A percentile compares a stretch with the other conserved stretches of the same genome.
phyloP scores from a whole-genome alignment of 129 eudicot species.

The Saposhnikovia divaricata region DNA sequence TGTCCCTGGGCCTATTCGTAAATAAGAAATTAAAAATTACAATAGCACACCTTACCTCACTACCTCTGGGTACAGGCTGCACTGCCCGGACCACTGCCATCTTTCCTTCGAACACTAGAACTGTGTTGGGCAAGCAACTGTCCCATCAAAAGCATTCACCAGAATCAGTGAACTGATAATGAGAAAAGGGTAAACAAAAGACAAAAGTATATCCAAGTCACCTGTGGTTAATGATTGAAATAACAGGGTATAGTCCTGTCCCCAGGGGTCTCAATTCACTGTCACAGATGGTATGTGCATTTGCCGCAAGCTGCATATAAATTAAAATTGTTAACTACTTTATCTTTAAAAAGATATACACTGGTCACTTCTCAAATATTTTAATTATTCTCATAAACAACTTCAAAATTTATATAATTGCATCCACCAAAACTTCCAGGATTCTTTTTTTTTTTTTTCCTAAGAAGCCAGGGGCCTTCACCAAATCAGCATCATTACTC shows the following conservation, averaged over 20 bases:
- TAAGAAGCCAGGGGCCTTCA: neutral
- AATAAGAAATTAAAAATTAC: neutral
- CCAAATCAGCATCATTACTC: neutral
- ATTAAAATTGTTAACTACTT: neutral
- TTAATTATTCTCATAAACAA: neutral
- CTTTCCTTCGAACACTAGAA: conserved; percentile 84
- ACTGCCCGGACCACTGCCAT: conserved; percentile 77
- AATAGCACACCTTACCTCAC: conserved; percentile 56
- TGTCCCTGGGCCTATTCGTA: neutral
- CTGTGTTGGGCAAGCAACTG: conserved; percentile 92
- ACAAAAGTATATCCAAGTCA: conserved; percentile 12
- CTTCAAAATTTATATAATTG: neutral
- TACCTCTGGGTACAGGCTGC: conserved; percentile 75
- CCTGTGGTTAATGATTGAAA: conserved; percentile 95
- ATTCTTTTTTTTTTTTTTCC: neutral
- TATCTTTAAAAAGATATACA: neutral
- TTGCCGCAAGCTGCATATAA: conserved; percentile 77
- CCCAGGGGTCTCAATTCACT: conserved; percentile 87
- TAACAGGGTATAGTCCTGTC: conserved; percentile 79
- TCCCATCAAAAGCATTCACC: conserved; percentile 23
- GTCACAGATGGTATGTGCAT: conserved; percentile 90
- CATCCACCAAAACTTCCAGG: neutral
- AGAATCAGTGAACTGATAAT: conserved; percentile 6
- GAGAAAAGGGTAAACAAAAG: neutral
- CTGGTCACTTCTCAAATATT: neutral